Conservation (phyloP, 495 filamentous ascomycete species). For the Bombardia bombarda region DNA sequence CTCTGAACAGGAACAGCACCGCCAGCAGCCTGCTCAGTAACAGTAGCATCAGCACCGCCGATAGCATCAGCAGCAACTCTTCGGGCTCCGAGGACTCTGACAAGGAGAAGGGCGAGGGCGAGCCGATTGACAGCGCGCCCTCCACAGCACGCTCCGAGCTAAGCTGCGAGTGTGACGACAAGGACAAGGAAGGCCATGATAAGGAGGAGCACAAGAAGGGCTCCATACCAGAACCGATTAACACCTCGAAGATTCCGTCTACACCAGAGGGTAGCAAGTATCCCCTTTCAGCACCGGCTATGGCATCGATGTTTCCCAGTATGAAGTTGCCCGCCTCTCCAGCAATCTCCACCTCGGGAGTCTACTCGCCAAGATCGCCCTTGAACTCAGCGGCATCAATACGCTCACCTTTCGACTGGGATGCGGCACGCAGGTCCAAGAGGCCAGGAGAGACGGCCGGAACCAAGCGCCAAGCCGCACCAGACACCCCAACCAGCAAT, state of each 20-base stretch:
- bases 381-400: slow-evolving; percentile 49
- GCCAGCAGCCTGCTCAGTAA: slow-evolving; percentile 19
- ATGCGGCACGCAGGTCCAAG: slow-evolving; percentile 46
- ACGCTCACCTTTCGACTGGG: slow-evolving; percentile 53
- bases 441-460: slow-evolving; percentile 33
- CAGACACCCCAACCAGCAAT: slow-evolving; percentile 15
- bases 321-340: slow-evolving; percentile 56
- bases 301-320: slow-evolving; percentile 37
- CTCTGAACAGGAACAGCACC: slow-evolving; percentile 30
- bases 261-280: slow-evolving; percentile 34
- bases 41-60: slow-evolving; percentile 19
- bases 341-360: slow-evolving; percentile 39
- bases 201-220: slow-evolving; percentile 5
- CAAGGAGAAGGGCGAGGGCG: slow-evolving; percentile 28
- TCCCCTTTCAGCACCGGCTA: slow-evolving; percentile 53
- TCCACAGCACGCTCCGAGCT: slow-evolving; percentile 49
- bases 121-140: slow-evolving; percentile 36
- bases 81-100: slow-evolving; percentile 27
- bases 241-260: slow-evolving; percentile 24
- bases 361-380: slow-evolving; percentile 34
- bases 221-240: slow-evolving; percentile 17
- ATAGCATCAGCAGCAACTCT: slow-evolving; percentile 24
- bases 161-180: slow-evolving; percentile 45
- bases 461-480: slow-evolving; percentile 27
- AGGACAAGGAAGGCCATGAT: slow-evolving; percentile 22